Evolutionary conservation across 371 early-diverging fungal genomes (phyloP).

Genomic region (Mycotypha africana): DNA sequence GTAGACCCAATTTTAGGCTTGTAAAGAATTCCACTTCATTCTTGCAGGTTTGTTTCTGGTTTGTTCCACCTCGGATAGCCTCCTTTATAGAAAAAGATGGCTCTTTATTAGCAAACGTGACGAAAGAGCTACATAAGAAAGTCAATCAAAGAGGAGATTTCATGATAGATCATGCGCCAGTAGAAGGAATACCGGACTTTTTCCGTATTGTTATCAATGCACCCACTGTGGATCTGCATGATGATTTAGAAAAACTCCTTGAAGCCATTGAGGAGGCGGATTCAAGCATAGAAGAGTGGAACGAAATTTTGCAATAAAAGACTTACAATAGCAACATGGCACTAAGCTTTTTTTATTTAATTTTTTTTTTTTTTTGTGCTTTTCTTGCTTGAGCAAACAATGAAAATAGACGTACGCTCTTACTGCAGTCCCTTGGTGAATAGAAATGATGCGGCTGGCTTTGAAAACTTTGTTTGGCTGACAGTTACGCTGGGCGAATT

Average conservation of each 20-base stretch:
- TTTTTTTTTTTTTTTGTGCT: neutral
- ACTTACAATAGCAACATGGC: too few species aligned
- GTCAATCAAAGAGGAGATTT: conserved; percentile 52
- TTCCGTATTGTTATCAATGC: conserved; percentile 72
- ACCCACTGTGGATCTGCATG: conserved; percentile 48
- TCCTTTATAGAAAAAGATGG: too few species aligned
- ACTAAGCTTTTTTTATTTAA: neutral
- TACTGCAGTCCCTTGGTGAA: too few species aligned
- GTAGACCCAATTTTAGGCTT: conserved; percentile 18
- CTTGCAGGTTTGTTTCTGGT: conserved; percentile 70
- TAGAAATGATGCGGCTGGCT: too few species aligned
- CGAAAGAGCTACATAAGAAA: conserved; percentile 44
- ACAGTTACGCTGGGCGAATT: too few species aligned
- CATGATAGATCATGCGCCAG: conserved; percentile 64
- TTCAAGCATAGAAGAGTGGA: conserved; percentile 25
- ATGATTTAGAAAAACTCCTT: conserved; percentile 51
- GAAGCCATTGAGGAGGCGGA: conserved; percentile 48
- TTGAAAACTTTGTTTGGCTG: too few species aligned
- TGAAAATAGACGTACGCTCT: too few species aligned
- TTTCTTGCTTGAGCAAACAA: too few species aligned
- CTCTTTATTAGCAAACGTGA: conserved; percentile 44
- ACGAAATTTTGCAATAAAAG: conserved; percentile 1
- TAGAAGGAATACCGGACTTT: conserved; percentile 54
- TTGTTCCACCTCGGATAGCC: conserved; percentile 37
- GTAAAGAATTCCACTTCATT: conserved; percentile 39